Evolutionary conservation across 768 basidiomycete species (phyloP).

Genomic region (Multifurca ochricompacta): DNA sequence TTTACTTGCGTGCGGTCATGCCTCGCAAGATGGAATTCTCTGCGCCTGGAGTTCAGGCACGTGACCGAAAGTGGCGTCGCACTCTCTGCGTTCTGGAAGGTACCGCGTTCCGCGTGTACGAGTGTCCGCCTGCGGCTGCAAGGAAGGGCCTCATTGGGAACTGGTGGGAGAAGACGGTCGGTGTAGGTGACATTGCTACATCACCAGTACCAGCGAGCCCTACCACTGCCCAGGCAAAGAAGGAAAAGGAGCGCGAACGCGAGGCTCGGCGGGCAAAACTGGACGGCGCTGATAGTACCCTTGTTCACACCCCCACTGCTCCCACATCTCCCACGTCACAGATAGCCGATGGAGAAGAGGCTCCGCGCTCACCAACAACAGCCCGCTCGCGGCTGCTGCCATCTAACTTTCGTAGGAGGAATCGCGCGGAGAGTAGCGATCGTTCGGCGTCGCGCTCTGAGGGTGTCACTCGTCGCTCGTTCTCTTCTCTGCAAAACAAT

Average conservation of each 20-base stretch:
- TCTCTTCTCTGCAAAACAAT: slow-evolving; percentile 15
- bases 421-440: not conserved
- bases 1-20: slow-evolving; percentile 75
- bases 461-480: slow-evolving; percentile 3
- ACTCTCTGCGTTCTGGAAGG: slow-evolving; percentile 88
- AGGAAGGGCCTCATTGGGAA: slow-evolving; percentile 44
- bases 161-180: slow-evolving; percentile 75
- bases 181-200: slow-evolving; percentile 52
- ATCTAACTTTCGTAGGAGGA: slow-evolving; percentile 13
- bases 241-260: slow-evolving; percentile 26
- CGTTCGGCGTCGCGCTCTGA: not conserved
- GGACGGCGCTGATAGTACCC: not conserved
- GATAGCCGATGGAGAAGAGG: not conserved
- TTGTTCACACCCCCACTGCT: not conserved
- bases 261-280: slow-evolving; percentile 12
- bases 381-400: slow-evolving; percentile 12
- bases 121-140: slow-evolving; percentile 40
- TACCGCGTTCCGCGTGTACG: slow-evolving; percentile 77
- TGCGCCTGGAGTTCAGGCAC: slow-evolving; percentile 76
- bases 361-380: not conserved
- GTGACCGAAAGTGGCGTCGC: slow-evolving; percentile 87
- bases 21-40: slow-evolving; percentile 92
- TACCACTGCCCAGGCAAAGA: slow-evolving; percentile 26
- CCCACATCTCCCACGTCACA: not conserved
- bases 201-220: slow-evolving; percentile 21